Evolutionary conservation across 2,329 filamentous ascomycete genomes (phyloP), one percentile per base, ranked within the genome.

Genomic region (Xylaria digitata): DNA sequence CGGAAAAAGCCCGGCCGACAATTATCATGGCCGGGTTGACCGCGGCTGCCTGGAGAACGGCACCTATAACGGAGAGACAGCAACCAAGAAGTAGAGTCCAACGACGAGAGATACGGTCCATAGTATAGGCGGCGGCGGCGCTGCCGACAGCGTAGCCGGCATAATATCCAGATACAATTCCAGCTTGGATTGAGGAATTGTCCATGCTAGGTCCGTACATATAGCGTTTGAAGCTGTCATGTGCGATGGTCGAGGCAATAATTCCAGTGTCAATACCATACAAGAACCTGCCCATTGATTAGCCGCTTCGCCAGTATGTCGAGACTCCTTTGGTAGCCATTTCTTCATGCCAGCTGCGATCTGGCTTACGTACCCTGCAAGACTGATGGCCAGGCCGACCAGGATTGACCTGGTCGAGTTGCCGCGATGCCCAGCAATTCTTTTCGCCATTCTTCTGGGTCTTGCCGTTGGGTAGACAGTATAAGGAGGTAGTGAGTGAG

Each of bases 21-120:
- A 77, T 77, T 70, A 76, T 75, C 73, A 75, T 75, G 42, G 64
- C 73, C 9, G 64, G 64, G 26, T 70, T 64, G 26, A 73, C 68
- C 0, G 71, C 61, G 2, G 73, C 63, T 3, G 68, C 72, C 53
- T 78, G 76, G 11, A 77, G 69, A 40, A 76, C 68, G 55, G 61
- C 61, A n/a, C 75, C 76, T 56, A 76, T 68, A 19, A 76, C 71
- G 55, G 48, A 60, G 32, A 65, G 13, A 55, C 34, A 45, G 23
- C 56, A 58, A 9, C 40, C 66, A 23, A 68, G 43, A 26, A 68
- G 62, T 23, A 68, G 46, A 37, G 45, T 59, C 65, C 65, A 67
- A 17, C 61, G 46, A 15, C 62, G 61, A 23, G 56, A 65, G 15
- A 61, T 19, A 3, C 32, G 40, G 32, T 68, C 62, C 62, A 68